Evolutionary conservation across 1,139 yeast species (phyloP).

Genomic region (Taphrina deformans): DNA sequence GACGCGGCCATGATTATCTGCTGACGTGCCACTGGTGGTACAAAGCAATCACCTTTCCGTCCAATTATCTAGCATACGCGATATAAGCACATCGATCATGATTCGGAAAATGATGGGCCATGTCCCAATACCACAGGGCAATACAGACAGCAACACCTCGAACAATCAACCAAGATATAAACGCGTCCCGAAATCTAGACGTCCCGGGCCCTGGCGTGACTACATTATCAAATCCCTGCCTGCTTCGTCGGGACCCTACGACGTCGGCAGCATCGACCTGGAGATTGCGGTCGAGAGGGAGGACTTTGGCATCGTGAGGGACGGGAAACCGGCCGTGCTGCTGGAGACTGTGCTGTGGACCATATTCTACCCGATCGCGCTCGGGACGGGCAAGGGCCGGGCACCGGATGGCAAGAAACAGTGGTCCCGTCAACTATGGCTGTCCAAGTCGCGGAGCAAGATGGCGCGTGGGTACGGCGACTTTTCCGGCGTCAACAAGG

Average conservation of each 20-base stretch:
- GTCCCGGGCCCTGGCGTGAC: conserved; percentile 19
- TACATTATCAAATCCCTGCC: conserved; percentile 25
- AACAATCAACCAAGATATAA: conserved; percentile 1
- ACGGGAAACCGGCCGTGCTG: conserved; percentile 12
- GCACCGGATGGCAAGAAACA: conserved; percentile 24
- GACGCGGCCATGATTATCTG: background rate
- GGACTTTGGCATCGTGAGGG: conserved; percentile 16
- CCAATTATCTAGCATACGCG: too few relatives aligned
- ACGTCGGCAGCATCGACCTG: conserved; percentile 32
- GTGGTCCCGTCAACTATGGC: conserved; percentile 34
- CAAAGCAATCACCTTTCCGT: too few relatives aligned
- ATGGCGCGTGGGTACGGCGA: conserved; percentile 31
- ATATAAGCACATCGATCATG: too few relatives aligned
- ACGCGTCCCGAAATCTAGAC: conserved; percentile 26
- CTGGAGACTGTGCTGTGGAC: conserved; percentile 30
- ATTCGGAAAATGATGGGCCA: background rate
- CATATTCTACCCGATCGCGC: conserved; percentile 27
- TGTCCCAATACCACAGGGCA: conserved; percentile 18
- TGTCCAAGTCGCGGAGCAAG: conserved; percentile 2
- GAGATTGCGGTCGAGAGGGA: conserved; percentile 29
- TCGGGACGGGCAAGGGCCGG: conserved; percentile 11
- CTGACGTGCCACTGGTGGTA: background rate
- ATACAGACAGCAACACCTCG: conserved; percentile 16
- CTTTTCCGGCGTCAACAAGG: conserved; percentile 29
- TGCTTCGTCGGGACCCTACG: conserved; percentile 29